Conservation (phyloP, 2,329 filamentous ascomycete species). For the Penicillium sp. region DNA sequence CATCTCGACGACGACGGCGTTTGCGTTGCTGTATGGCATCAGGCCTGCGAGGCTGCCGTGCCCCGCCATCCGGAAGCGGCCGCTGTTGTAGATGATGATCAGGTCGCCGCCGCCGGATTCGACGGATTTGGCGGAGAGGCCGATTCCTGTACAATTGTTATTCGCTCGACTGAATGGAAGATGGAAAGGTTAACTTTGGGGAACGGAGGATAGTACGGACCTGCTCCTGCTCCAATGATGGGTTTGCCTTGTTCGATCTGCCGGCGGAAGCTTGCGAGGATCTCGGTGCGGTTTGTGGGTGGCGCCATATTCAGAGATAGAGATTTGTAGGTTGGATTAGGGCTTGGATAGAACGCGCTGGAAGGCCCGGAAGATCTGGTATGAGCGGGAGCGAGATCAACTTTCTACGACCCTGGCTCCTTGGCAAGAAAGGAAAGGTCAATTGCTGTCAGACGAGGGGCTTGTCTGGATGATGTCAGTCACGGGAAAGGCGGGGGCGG, state of each 20-base stretch:
- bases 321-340: background rate
- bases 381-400: no score
- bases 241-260: constrained; percentile 61
- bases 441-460: no score
- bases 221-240: constrained; percentile 71
- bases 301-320: constrained; percentile 54
- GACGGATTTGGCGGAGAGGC: constrained; percentile 72
- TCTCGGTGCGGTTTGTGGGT: constrained; percentile 61
- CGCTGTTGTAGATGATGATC: constrained; percentile 75
- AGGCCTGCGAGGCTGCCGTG: constrained; percentile 70
- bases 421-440: background rate
- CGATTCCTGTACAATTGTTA: constrained; percentile 58
- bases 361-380: no score
- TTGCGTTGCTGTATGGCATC: constrained; percentile 74
- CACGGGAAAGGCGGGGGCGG: background rate
- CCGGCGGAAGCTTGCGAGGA: constrained; percentile 60
- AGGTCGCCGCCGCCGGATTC: constrained; percentile 71
- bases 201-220: constrained; percentile 29
- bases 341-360: background rate
- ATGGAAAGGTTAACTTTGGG: background rate
- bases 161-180: background rate
- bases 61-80: constrained; percentile 74
- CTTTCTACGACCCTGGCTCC: background rate
- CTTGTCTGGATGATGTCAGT: background rate
- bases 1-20: constrained; percentile 73